phyloP scores from a whole-genome alignment of 208 protist species.

The Trypanosoma lewisi region DNA sequence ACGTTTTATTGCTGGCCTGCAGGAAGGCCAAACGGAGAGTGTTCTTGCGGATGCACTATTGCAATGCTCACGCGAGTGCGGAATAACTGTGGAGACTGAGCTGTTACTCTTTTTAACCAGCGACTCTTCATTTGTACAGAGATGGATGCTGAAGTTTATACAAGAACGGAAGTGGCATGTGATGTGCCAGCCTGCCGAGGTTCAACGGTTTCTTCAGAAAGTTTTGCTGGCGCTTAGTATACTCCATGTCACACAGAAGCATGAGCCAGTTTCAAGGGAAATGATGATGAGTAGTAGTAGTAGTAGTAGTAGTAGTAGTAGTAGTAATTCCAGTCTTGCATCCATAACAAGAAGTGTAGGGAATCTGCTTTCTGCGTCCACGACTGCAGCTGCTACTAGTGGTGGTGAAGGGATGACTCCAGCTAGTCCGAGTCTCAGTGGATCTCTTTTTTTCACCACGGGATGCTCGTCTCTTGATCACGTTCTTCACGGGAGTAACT shows the following conservation, averaged over 20 bases:
- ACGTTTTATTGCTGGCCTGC: neutral
- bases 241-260: constrained; percentile 12
- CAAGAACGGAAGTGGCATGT: neutral
- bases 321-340: neutral
- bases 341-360: constrained; percentile 8
- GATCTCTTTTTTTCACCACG: constrained; percentile 33
- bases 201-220: constrained; percentile 20
- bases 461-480: constrained; percentile 35
- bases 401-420: neutral
- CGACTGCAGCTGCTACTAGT: neutral
- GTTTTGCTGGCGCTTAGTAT: constrained; percentile 7
- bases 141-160: neutral
- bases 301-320: too few relatives aligned
- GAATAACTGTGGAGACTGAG: constrained; percentile 10
- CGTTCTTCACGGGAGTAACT: constrained; percentile 24
- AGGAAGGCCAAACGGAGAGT: neutral
- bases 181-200: neutral
- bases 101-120: constrained; percentile 17
- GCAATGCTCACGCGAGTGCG: constrained; percentile 13
- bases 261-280: neutral
- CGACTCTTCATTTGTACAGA: constrained; percentile 12
- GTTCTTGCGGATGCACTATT: constrained; percentile 7
- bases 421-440: neutral
- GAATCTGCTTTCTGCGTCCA: neutral
- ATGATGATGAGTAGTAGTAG: too few relatives aligned